Evolutionary conservation across 768 basidiomycete genomes (phyloP), one percentile per base, ranked within the genome.

Genomic region (Pisolithus orientalis): DNA sequence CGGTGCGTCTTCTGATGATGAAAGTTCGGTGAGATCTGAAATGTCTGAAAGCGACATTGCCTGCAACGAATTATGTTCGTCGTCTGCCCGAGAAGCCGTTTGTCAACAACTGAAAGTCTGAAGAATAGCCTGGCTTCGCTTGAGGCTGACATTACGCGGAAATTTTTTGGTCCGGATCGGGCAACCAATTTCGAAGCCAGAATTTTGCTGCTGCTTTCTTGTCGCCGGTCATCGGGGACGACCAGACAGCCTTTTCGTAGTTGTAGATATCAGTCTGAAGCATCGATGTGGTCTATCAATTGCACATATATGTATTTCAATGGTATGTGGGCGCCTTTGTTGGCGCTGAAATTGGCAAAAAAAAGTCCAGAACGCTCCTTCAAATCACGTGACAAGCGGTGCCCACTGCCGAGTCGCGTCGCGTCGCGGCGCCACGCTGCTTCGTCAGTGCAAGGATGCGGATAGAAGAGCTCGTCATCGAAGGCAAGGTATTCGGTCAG

Each of bases 381-480:
- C 8, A 4, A 9, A 34, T 34, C 40, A 42, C 40, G 40, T 42
- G 40, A 42, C 25, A 21, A 25, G 25, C 21, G 21, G 39, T n/a
- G 6, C 2, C n/a, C 39, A n/a, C 39, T 44, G 31, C 43, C 66
- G 66, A 68, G 65, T 59, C 66, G 66, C 66, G 66, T 60, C 66
- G 65, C 62, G 66, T 58, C 37, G n/a, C 2, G 14, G n/a, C 1
- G 14, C 4, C 31, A 16, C 48, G 6, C 24, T 13, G 6, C 37
- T 38, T 38, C 50, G 16, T 39, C 29, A 39, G 44, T n/a, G 40
- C 58, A 57, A 74, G 61, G 53, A 95, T 95, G 94, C 77, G 93
- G 58, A 94, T 96, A 58, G 91, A 95, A 65, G 95, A 98, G 63
- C 83, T 98, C 27, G 87, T 98, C 52, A 79, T 98, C 49, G 95